Base-by-base conservation (phyloP, 1,139 yeast species). In the Pichia sp. region DNA sequence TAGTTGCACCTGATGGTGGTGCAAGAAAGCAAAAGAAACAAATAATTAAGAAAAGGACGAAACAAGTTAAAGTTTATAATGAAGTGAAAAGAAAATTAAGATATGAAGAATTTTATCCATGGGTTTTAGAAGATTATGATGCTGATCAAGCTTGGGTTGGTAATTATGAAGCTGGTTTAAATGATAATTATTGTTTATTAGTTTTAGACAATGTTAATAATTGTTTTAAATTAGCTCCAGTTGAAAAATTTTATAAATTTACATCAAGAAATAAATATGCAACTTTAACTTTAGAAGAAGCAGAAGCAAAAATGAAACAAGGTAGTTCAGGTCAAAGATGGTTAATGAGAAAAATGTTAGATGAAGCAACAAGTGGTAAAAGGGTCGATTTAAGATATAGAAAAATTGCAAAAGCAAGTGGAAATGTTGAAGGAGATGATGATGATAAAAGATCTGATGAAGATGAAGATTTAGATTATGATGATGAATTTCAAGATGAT, bases 71-170 rank as follows among this genome's bases (percentile, higher is more conserved):
- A 56, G 75, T 83, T 22, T 78, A 86, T 62, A 87, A 87, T 57
- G 97, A 89, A 55, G 78, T 76, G 10, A 90, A 87, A 51, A 75
- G 94, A 51, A 83, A 79, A 59, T 68, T 92, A 52, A 73, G 97
- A 57, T 92, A 90, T 61, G 98, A 92, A 65, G 98, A 92, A 65
- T 87, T 83, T 61, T 90, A 87, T 57, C 98, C 98, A 0, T 92
- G 98, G 98, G 95, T 94, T 22, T 71, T 94, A 73, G 97, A 90
- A 66, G 98, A 94, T 66, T 90, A 86, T 63, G 96, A 87, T 56
- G 96, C 96, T 45, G 75, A 79, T 51, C 90, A 92, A 62, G 94
- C 95, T 0, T 92, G 87, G 83, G 97, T 90, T 24, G 97, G 98
- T 31, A 85, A 84, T 56, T 90, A 87, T 65, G 98, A 92, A 67